A percentile compares a stretch with the other conserved stretches of the same genome.
Conservation (phyloP, 140 eudicot species). For the Anethum foeniculum region DNA sequence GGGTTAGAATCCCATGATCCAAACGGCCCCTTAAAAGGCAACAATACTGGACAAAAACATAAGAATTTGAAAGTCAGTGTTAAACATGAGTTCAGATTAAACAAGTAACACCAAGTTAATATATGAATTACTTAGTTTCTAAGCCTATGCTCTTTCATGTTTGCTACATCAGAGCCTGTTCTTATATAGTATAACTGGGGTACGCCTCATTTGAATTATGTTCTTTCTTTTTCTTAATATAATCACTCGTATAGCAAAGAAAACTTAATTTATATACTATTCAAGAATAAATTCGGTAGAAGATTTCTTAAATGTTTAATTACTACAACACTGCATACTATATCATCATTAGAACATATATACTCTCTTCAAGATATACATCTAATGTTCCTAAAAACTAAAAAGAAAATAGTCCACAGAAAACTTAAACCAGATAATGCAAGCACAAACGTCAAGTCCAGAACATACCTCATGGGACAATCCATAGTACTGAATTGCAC, state of each 20-base stretch:
- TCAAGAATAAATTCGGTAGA: neutral
- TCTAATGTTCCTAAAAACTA: neutral
- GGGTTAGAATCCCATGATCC: too few species aligned
- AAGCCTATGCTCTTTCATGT: too few species aligned
- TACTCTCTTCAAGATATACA: neutral
- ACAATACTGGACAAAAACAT: neutral
- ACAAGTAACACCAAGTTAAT: neutral
- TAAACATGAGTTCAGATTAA: neutral
- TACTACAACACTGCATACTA: neutral
- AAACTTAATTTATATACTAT: neutral
- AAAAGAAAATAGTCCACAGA: neutral
- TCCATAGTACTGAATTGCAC: slow-evolving; percentile 55
- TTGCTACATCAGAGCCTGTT: too few species aligned
- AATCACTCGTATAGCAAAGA: neutral
- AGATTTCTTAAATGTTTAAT: neutral
- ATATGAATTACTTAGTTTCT: neutral
- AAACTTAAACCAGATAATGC: neutral
- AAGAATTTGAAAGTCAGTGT: neutral
- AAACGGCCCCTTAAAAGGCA: neutral
- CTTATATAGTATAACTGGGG: too few species aligned
- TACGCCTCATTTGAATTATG: too few species aligned
- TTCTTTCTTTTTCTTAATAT: too few species aligned
- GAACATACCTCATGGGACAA: slow-evolving; percentile 70
- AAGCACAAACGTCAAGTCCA: neutral
- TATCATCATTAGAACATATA: neutral